Conservation (phyloP, 306 rosid genomes). For the Benincasa hispida region DNA sequence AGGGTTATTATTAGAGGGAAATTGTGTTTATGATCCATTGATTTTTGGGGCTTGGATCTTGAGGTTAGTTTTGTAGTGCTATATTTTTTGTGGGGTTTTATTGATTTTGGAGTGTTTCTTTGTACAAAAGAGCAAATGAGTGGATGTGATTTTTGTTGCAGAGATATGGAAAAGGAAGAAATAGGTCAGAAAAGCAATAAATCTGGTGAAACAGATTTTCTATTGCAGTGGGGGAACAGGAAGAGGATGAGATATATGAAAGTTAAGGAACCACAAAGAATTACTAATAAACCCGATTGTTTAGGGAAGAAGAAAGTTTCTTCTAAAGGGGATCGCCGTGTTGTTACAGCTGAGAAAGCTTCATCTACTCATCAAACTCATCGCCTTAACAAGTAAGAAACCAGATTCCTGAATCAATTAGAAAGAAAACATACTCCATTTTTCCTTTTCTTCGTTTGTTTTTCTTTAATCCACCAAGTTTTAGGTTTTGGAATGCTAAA, state of each 20-base stretch:
- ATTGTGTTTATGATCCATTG: not conserved
- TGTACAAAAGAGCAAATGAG: not conserved
- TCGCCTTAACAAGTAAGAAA: slow-evolving; percentile 30
- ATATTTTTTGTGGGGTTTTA: not conserved
- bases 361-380: slow-evolving; percentile 19
- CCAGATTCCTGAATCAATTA: not conserved
- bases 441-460: not conserved
- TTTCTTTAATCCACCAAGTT: not conserved
- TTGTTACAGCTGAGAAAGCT: slow-evolving; percentile 17
- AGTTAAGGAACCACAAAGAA: slow-evolving; percentile 22
- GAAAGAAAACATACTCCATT: not conserved
- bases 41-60: slow-evolving; percentile 16
- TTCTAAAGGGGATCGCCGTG: slow-evolving; percentile 21
- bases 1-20: slow-evolving; percentile 10
- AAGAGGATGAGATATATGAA: slow-evolving; percentile 42
- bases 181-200: slow-evolving; percentile 18
- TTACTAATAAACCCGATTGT: slow-evolving; percentile 13
- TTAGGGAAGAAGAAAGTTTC: slow-evolving; percentile 26
- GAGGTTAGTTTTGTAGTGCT: slow-evolving; percentile 7
- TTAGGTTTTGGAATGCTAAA: not conserved
- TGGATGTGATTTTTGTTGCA: slow-evolving; percentile 11
- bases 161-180: slow-evolving; percentile 37
- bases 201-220: slow-evolving; percentile 31
- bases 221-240: slow-evolving; percentile 47
- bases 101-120: slow-evolving; percentile 1